Conservation (phyloP, 768 basidiomycete species). For the Trametes coccinea region DNA sequence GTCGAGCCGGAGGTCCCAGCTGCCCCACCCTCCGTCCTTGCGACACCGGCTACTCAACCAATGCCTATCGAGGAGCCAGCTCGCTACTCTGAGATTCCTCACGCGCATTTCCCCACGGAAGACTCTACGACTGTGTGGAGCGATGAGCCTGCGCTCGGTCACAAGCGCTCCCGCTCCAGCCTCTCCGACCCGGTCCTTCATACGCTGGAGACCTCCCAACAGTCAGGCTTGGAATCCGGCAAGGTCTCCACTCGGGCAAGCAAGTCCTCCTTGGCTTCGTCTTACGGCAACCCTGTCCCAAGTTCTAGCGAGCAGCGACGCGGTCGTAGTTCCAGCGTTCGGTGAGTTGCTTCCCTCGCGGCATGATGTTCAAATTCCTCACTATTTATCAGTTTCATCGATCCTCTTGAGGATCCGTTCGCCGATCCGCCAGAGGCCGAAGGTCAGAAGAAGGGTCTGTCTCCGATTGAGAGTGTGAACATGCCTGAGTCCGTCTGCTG, state of each 20-base stretch:
- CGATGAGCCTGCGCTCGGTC: slow-evolving; percentile 17
- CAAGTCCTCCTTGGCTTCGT: slow-evolving; percentile 30
- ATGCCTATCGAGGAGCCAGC: slow-evolving; percentile 24
- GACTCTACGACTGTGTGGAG: slow-evolving; percentile 29
- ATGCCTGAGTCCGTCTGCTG: slow-evolving; percentile 37
- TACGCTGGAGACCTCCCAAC: background rate
- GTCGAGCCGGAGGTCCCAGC: slow-evolving; percentile 11
- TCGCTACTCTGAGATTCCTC: slow-evolving; percentile 12
- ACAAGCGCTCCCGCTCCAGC: slow-evolving; percentile 17
- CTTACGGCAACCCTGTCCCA: slow-evolving; percentile 28
- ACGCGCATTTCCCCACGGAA: slow-evolving; percentile 24
- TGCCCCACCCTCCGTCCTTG: background rate
- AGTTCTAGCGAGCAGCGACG: slow-evolving; percentile 21
- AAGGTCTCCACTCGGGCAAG: slow-evolving; percentile 25
- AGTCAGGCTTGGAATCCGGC: slow-evolving; percentile 1
- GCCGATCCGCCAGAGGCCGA: slow-evolving; percentile 26
- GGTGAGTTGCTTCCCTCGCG: slow-evolving; percentile 19
- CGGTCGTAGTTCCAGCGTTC: slow-evolving; percentile 30
- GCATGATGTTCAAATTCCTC: too few species aligned
- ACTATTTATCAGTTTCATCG: slow-evolving; percentile 3
- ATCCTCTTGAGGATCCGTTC: slow-evolving; percentile 30
- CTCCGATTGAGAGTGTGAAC: slow-evolving; percentile 30
- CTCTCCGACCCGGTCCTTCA: slow-evolving; percentile 14
- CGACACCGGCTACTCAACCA: slow-evolving; percentile 20
- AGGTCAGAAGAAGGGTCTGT: slow-evolving; percentile 17